Percentiles rank a stretch among this genome's conserved stretches.
phyloP scores from a whole-genome alignment of 768 basidiomycete genomes.

The Pleurotus djamor region DNA sequence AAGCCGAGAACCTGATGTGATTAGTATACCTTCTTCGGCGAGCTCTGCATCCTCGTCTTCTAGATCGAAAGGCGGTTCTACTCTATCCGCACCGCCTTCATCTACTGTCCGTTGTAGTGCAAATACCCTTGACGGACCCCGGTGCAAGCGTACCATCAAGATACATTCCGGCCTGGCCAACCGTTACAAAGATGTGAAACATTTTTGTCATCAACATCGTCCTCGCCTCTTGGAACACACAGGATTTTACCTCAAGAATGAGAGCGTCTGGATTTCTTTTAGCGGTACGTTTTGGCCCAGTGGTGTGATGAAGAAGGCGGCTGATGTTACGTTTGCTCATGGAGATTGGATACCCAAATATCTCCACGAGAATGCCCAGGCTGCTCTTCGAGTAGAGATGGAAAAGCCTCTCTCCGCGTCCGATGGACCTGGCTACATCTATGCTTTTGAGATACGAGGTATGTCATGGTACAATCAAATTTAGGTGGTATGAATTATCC shows the following conservation, averaged over 20 bases:
- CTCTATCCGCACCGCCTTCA: not conserved
- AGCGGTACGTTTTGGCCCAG: slow-evolving; percentile 35
- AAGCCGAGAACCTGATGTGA: not conserved
- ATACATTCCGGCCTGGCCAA: slow-evolving; percentile 23
- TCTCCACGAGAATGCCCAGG: slow-evolving; percentile 57
- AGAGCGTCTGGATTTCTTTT: slow-evolving; percentile 53
- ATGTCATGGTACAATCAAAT: slow-evolving; percentile 9
- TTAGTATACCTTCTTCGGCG: not conserved
- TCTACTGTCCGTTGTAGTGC: slow-evolving; percentile 53
- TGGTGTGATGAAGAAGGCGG: slow-evolving; percentile 1
- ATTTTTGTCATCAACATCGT: slow-evolving; percentile 67
- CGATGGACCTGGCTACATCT: slow-evolving; percentile 73
- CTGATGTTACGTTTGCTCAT: slow-evolving; percentile 6
- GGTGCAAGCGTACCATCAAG: slow-evolving; percentile 61
- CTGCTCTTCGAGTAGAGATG: slow-evolving; percentile 54
- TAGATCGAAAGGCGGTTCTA: not conserved
- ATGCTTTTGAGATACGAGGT: slow-evolving; percentile 81
- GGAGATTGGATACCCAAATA: slow-evolving; percentile 73
- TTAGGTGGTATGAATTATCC: not conserved
- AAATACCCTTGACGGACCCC: slow-evolving; percentile 61
- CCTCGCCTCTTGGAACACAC: slow-evolving; percentile 48
- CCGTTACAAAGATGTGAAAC: slow-evolving; percentile 28
- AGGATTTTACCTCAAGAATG: slow-evolving; percentile 57
- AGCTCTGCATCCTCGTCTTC: not conserved
- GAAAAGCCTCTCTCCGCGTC: slow-evolving; percentile 26